Evolutionary conservation across 805 yeast genomes (phyloP).

Genomic region (Vanderwaltozyma tropicalis): DNA sequence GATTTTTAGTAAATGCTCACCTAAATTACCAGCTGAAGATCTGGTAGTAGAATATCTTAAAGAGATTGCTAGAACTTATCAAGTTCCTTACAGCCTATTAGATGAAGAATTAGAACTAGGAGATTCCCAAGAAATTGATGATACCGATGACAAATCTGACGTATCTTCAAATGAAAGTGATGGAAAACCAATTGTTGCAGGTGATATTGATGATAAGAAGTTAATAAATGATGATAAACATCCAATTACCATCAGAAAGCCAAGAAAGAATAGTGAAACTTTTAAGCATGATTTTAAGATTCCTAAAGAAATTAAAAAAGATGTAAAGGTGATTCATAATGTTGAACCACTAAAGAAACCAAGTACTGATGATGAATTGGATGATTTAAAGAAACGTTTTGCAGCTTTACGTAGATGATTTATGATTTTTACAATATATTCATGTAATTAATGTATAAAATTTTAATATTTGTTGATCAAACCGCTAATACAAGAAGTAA

Average conservation of each 20-base stretch:
- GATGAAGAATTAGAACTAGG: conserved; percentile 11
- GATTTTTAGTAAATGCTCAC: conserved; percentile 49
- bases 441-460: too few relatives aligned
- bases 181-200: conserved; percentile 30
- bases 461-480: too few relatives aligned
- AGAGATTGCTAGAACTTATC: conserved; percentile 75
- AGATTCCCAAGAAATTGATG: conserved; percentile 12
- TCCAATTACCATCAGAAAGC: conserved; percentile 36
- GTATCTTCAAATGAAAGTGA: conserved; percentile 23
- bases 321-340: conserved; percentile 22
- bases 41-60: conserved; percentile 60
- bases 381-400: conserved; percentile 57
- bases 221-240: conserved; percentile 21
- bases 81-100: conserved; percentile 59
- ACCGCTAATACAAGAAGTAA: too few relatives aligned
- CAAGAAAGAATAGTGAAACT: conserved; percentile 34
- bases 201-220: conserved; percentile 25
- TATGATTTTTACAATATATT: too few relatives aligned
- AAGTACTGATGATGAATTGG: conserved; percentile 40
- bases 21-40: conserved; percentile 54
- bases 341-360: conserved; percentile 1
- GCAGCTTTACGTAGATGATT: conserved; percentile 54
- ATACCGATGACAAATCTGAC: conserved; percentile 20
- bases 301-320: conserved; percentile 33
- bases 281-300: conserved; percentile 30